phyloP scores from a whole-genome alignment of 2,329 filamentous ascomycete species.

The Helicocarpus griseus region DNA sequence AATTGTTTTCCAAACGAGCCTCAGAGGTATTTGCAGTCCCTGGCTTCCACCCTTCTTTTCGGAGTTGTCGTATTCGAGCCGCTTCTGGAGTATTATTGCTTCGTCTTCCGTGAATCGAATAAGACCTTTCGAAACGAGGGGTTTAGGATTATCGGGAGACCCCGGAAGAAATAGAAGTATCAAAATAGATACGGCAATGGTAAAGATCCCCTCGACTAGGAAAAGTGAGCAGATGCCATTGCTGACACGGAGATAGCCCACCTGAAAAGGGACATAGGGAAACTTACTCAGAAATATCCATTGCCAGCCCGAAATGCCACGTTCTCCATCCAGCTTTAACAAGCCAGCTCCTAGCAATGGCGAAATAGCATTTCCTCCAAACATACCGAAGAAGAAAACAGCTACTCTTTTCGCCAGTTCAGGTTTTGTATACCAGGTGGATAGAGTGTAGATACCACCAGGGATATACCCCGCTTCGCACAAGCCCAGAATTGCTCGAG shows the following conservation, averaged over 20 bases:
- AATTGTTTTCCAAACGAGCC: slow-evolving; percentile 36
- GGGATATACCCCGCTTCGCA: slow-evolving; percentile 46
- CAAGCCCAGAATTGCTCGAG: slow-evolving; percentile 38
- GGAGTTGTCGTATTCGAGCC: slow-evolving; percentile 27
- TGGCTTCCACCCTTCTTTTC: slow-evolving; percentile 24
- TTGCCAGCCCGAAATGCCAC: slow-evolving; percentile 40
- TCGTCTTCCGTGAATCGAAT: slow-evolving; percentile 29
- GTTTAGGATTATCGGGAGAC: slow-evolving; percentile 31
- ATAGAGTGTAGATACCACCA: slow-evolving; percentile 42
- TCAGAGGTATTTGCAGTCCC: slow-evolving; percentile 29
- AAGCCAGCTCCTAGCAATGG: slow-evolving; percentile 42
- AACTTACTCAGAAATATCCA: slow-evolving; percentile 42
- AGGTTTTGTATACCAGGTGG: slow-evolving; percentile 41
- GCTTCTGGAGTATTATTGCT: slow-evolving; percentile 23
- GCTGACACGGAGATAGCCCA: background rate
- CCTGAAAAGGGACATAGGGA: background rate
- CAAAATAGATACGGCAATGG: slow-evolving; percentile 30
- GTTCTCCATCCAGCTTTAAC: slow-evolving; percentile 34
- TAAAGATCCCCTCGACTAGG: slow-evolving; percentile 38
- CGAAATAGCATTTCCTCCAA: slow-evolving; percentile 41
- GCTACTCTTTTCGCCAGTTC: slow-evolving; percentile 41
- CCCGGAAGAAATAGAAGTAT: slow-evolving; percentile 37
- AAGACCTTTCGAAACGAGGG: slow-evolving; percentile 31
- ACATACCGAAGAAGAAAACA: slow-evolving; percentile 46
- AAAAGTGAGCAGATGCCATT: background rate